phyloP scores from a whole-genome alignment of 2,329 filamentous ascomycete genomes.

The Monosporascus sp. region DNA sequence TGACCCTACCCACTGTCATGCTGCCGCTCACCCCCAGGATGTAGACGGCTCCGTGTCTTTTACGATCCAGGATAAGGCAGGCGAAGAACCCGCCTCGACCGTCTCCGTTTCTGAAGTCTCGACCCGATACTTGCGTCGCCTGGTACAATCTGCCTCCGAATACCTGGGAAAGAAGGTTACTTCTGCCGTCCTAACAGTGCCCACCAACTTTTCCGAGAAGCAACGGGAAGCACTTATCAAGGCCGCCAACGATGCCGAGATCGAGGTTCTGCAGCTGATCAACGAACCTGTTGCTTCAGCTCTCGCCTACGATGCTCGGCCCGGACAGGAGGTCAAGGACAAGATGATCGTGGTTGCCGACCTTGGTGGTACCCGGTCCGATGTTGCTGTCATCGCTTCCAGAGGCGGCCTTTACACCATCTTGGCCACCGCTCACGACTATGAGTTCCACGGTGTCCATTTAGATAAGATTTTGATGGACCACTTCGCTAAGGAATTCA shows the following conservation, averaged over 20 bases:
- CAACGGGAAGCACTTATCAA: conserved; percentile 77
- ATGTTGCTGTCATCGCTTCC: conserved; percentile 84
- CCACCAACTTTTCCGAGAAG: conserved; percentile 85
- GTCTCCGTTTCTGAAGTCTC: conserved; percentile 76
- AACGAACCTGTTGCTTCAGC: conserved; percentile 84
- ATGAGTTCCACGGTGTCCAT: conserved; percentile 80
- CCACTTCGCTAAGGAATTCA: conserved; percentile 97
- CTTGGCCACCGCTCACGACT: conserved; percentile 89
- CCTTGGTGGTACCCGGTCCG: conserved; percentile 85
- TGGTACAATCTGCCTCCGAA: conserved; percentile 79
- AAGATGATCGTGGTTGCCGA: conserved; percentile 91
- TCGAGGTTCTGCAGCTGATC: conserved; percentile 91
- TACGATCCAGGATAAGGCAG: conserved; percentile 70
- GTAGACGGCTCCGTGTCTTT: conserved; percentile 69
- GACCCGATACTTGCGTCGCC: conserved; percentile 76
- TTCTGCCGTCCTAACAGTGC: conserved; percentile 89
- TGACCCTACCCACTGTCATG: conserved; percentile 91
- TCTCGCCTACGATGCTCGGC: conserved; percentile 84
- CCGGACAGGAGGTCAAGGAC: conserved; percentile 68
- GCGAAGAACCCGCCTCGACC: conserved; percentile 56
- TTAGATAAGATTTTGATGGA: conserved; percentile 90
- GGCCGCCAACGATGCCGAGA: conserved; percentile 71
- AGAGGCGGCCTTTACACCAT: conserved; percentile 95
- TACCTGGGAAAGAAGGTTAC: conserved; percentile 91
- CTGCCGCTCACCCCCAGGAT: conserved; percentile 83